Evolutionary conservation across 1,139 yeast species (phyloP), one percentile per base, ranked within the genome.

Genomic region (Lodderomyces orthopsilosis): DNA sequence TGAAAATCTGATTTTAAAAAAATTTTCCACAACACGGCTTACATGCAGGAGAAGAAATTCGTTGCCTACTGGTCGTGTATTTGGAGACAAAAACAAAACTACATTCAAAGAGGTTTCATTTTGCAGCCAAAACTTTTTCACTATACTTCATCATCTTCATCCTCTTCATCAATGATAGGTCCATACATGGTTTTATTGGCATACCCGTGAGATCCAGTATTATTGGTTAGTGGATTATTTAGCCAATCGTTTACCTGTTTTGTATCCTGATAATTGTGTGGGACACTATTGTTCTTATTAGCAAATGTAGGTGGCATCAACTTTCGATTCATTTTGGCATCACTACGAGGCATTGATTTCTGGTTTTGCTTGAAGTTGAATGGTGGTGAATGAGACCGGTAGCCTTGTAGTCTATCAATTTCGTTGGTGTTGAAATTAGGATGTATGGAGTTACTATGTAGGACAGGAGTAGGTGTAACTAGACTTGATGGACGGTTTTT

Each of bases 371-470:
- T 63, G 22, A 56, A 57, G 12, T 65, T 59, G 8, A 67, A 55
- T 4, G 75, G 74, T 1, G 75, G 73, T 1, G 73, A 67, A 37
- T 61, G 62, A 1, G 73, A 57, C 37, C 74, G 34, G 9, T 10
- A 30, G 18, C 17, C 22, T 14, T 13, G 33, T 12, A 30, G 6
- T 15, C 19, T 15, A 3, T 30, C 19, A 4, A 30, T 30, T 30
- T 30, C 34, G 9, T 30, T 30, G 18, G 34, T 30, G 34, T 30
- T 30, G 18, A 17, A 14, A 10, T 30, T 30, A 4, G 34, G 34
- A n/a, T 15, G 19, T 19, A 15, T 30, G 3, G 34, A 30, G 19
- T 30, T 30, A 10, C 19, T 30, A 4, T 30, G 34, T 15, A 15
- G 15, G 15, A 30, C 34, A 15, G 34, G 34, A 15, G 34, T 15